Base-by-base conservation (phyloP, 2,329 filamentous ascomycete species). In the Teratosphaeria nubilosa region DNA sequence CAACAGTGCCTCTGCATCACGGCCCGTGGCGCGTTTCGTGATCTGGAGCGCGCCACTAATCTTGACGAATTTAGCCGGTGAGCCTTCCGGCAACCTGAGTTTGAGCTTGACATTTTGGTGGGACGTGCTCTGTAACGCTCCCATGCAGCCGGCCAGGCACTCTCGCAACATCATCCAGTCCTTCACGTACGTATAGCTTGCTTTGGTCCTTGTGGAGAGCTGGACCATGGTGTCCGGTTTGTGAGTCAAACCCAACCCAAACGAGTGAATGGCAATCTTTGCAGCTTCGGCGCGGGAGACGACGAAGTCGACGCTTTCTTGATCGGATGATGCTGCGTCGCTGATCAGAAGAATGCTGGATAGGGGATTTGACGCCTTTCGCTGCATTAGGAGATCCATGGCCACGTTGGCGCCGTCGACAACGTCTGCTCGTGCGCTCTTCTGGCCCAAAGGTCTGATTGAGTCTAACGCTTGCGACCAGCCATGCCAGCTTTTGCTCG, bases 161-260 rank as follows among this genome's bases (percentile, higher is more conserved):
- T 99, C 94, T 30, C 94, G 87, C 37, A 99, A 82, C 92, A 97
- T 99, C 92, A 97, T 97, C 94, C 94, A 99, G 73, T 99, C 94
- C 75, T 97, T 99, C 65, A 99, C 91, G 68, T 97, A 99, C 1
- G 91, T 95, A 70, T 97, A 99, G 1, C 91, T 95, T 4, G 91
- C 94, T 76, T 97, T 99, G 3, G 94, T 99, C 60, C 91, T 83
- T 6, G 89, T 94, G 0, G 94, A 97, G 13, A 99, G 78, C 74
- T 97, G 92, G 62, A 99, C 96, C 91, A 99, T 95, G 0, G 91
- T 96, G 70, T 99, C 94, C 5, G 94, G 94, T 75, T 97, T 97
- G 75, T 99, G 94, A 0, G 92, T 97, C 78, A 96, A 85, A 55
- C 94, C 94, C 20, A 99, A 82, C 34, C 94, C 94, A 67, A 99